Conservation (phyloP, 23 red algal species). For the Gracilariopsis chorda region DNA sequence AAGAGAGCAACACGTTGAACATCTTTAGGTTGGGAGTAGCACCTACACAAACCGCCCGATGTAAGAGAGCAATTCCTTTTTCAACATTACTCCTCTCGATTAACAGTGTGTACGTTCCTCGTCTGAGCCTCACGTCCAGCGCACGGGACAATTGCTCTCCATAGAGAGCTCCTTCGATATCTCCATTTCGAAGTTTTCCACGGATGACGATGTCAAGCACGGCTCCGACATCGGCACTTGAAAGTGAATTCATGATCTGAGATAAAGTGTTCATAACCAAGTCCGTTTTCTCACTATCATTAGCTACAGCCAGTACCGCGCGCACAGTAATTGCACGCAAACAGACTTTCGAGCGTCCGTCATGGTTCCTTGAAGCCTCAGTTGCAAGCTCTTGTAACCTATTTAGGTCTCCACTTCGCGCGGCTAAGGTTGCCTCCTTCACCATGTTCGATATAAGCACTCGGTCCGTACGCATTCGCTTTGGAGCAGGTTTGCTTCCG, state of each 20-base stretch:
- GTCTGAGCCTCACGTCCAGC: conserved; percentile 27
- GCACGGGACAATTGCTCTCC: conserved; percentile 33
- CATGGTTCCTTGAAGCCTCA: neutral
- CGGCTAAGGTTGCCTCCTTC: neutral
- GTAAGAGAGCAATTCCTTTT: conserved; percentile 25
- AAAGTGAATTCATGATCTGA: neutral
- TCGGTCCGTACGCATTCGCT: neutral
- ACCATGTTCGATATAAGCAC: neutral
- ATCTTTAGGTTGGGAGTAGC: conserved; percentile 22
- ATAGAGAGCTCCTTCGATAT: conserved; percentile 20
- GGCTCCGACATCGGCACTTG: neutral
- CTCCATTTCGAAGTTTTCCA: conserved; percentile 24
- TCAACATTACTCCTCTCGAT: conserved; percentile 30
- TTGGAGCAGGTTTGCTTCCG: neutral
- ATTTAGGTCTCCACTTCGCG: neutral
- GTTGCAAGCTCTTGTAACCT: neutral
- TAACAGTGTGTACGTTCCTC: conserved; percentile 33
- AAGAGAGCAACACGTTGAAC: conserved; percentile 37
- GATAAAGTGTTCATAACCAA: conserved; percentile 12
- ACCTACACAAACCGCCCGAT: conserved; percentile 32
- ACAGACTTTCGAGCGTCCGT: neutral
- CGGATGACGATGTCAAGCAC: conserved; percentile 46
- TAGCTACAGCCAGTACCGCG: neutral
- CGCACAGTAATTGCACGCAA: conserved; percentile 26
- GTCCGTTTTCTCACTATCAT: neutral